Percentiles rank a stretch among this genome's conserved stretches.
Conservation (phyloP, 176 grass and related monocot species). For the Carex pumila region DNA sequence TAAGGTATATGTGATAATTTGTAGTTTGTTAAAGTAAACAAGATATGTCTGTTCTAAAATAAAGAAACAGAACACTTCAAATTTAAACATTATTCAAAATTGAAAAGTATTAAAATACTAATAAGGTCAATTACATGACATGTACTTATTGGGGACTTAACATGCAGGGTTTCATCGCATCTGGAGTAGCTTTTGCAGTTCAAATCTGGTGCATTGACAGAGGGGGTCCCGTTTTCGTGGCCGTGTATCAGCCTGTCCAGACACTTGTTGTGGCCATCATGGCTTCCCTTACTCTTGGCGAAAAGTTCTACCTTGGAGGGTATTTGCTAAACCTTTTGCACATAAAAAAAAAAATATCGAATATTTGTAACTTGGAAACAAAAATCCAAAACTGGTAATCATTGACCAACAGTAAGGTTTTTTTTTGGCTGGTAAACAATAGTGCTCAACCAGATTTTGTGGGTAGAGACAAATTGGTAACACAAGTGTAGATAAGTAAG, state of each 20-base stretch:
- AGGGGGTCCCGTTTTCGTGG: constrained; percentile 89
- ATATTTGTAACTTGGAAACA: too few relatives aligned
- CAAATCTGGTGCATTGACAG: constrained; percentile 99
- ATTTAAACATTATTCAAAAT: background rate
- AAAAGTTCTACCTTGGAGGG: constrained; percentile 91
- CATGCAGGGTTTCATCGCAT: constrained; percentile 90
- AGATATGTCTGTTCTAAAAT: background rate
- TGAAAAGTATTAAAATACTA: background rate
- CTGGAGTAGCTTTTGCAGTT: constrained; percentile 87
- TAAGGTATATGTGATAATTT: background rate
- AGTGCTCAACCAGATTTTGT: background rate
- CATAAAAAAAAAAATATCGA: background rate
- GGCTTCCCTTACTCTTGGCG: constrained; percentile 68
- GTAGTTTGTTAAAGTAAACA: background rate
- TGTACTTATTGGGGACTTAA: background rate
- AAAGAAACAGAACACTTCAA: background rate
- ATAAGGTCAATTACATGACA: constrained; percentile 1
- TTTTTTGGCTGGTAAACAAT: background rate
- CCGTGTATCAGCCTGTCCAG: constrained; percentile 95
- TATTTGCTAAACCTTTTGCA: constrained; percentile 9
- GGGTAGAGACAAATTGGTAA: background rate
- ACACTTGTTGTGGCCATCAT: constrained; percentile 91
- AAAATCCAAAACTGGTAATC: too few relatives aligned
- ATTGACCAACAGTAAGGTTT: background rate
- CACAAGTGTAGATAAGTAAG: background rate